Percentiles rank a stretch among this genome's conserved stretches.
These are phyloP conservation scores for Rosa lucieae DNA, from an alignment of 306 rosid species.

Conservation along the genomic window DNA sequence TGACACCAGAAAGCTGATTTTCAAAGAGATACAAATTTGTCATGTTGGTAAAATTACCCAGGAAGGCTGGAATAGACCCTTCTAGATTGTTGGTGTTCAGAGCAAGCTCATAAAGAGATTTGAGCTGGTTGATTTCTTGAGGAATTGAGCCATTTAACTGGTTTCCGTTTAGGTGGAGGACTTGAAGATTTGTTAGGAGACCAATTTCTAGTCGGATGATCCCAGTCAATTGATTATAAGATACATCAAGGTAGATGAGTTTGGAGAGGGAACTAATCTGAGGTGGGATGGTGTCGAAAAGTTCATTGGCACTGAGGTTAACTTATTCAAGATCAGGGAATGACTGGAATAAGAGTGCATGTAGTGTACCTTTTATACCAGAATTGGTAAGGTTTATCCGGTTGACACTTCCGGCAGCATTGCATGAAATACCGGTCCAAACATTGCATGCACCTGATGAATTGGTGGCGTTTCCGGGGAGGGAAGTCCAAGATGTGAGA, in stretches of 20 bases:
- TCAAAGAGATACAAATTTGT: neutral
- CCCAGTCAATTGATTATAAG: slow-evolving; percentile 23
- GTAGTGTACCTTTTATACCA: no score
- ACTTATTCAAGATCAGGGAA: no score
- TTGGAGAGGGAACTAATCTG: no score
- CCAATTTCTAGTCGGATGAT: slow-evolving; percentile 28
- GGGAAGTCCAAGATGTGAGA: no score
- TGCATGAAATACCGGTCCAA: no score
- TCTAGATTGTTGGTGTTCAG: neutral
- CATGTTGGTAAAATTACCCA: slow-evolving; percentile 10
- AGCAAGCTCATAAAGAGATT: slow-evolving; percentile 1
- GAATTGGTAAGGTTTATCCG: no score
- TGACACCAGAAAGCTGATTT: slow-evolving; percentile 4
- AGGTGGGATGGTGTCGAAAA: no score
- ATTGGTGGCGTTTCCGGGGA: no score
- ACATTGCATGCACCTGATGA: no score
- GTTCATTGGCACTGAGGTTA: no score
- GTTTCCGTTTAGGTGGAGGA: neutral
- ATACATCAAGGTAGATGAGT: slow-evolving; percentile 27
- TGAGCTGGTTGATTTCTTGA: neutral
- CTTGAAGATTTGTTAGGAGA: slow-evolving; percentile 9
- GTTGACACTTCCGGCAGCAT: no score
- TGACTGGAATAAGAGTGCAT: no score
- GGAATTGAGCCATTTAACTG: slow-evolving; percentile 14
- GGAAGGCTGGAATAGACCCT: slow-evolving; percentile 1